These are phyloP conservation scores for Chaetomium strumarium DNA, from an alignment of 2,329 filamentous ascomycete genomes.

Conservation along the genomic window DNA sequence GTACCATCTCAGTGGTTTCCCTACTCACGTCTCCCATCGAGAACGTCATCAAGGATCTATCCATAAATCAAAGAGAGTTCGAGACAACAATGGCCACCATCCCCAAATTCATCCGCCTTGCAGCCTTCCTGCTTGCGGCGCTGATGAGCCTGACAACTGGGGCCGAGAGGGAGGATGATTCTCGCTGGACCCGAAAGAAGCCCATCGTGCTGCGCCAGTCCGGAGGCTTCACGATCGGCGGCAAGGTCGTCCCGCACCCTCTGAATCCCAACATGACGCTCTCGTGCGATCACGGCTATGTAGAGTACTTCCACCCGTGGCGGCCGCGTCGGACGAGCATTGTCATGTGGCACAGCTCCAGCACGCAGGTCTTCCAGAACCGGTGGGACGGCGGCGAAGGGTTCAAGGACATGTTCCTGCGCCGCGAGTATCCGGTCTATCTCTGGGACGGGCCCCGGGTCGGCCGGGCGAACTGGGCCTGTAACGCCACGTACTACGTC, in stretches of 20 bases:
- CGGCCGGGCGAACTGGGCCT: constrained; percentile 34
- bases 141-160: background rate
- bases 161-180: background rate
- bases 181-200: constrained; percentile 1
- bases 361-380: constrained; percentile 34
- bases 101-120: background rate
- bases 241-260: constrained; percentile 27
- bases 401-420: constrained; percentile 36
- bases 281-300: constrained; percentile 35
- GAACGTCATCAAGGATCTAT: too few species aligned
- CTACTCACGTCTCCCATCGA: background rate
- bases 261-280: constrained; percentile 28
- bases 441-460: constrained; percentile 35
- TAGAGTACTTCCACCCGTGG: constrained; percentile 35
- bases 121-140: background rate
- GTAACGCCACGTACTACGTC: constrained; percentile 27
- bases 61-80: too few species aligned
- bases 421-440: constrained; percentile 34
- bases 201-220: constrained; percentile 29
- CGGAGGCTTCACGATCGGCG: constrained; percentile 32
- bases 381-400: constrained; percentile 35
- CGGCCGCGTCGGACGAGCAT: constrained; percentile 30
- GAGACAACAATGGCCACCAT: background rate
- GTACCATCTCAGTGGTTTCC: background rate
- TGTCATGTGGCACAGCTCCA: constrained; percentile 36